Evolutionary conservation across 108 stramenopile species (phyloP).

Genomic region (Fragilariopsis cylindrus): DNA sequence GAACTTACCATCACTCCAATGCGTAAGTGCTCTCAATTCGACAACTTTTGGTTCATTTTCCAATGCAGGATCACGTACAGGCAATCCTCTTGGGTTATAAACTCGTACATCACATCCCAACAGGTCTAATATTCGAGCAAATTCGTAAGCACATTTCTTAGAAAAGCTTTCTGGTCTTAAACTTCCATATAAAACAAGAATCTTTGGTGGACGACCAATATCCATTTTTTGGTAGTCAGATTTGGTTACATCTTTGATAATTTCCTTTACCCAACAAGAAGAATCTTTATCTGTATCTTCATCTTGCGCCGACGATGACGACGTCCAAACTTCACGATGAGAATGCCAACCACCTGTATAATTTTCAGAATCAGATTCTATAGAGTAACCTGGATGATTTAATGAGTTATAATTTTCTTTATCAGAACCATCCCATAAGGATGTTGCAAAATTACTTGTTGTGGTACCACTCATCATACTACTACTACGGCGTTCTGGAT

Average conservation of each 20-base stretch:
- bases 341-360: conserved; percentile 52
- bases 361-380: conserved; percentile 37
- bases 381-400: conserved; percentile 51
- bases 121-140: conserved; percentile 53
- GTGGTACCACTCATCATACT: neutral
- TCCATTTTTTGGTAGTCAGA: conserved; percentile 47
- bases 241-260: conserved; percentile 34
- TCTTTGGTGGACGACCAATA: conserved; percentile 48
- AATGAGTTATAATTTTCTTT: conserved; percentile 30
- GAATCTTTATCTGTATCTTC: neutral
- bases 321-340: conserved; percentile 37
- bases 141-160: conserved; percentile 48
- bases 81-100: conserved; percentile 59
- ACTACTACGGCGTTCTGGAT: no score
- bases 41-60: conserved; percentile 57
- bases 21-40: conserved; percentile 59
- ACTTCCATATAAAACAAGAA: conserved; percentile 60
- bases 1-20: conserved; percentile 62
- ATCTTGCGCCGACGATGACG: conserved; percentile 4
- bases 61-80: conserved; percentile 58
- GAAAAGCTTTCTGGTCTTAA: conserved; percentile 50
- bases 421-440: conserved; percentile 36
- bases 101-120: conserved; percentile 65
- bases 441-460: neutral
- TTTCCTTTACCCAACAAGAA: conserved; percentile 42